Evolutionary conservation across 2,329 filamentous ascomycete species (phyloP), one percentile per base, ranked within the genome.

Genomic region (Pseudogymnoascus destructans): DNA sequence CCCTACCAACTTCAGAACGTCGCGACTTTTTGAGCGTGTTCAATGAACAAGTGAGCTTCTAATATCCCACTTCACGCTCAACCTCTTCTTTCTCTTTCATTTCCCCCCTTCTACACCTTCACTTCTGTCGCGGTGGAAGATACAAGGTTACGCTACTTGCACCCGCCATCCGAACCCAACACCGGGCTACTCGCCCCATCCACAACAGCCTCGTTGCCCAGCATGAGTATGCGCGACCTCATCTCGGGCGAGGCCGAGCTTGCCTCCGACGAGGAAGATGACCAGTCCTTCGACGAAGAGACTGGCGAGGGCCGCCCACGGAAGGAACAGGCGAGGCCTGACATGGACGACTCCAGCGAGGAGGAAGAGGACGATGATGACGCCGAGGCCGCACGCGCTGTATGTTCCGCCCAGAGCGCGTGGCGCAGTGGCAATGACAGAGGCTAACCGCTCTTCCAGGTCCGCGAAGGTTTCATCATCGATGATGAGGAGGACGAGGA

Each of bases 381-480:
- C 64, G 87, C 90, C 68, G 90, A 93, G 69, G 89, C 89, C 66
- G 85, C 83, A 63, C 81, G 83, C 65, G 85, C 83, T 71, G 87
- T 93, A 74, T 66, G 77, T 35, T 23, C 30, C 57, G 17, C 35
- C 17, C 38, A 33, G 54, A 38, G 46, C 49, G 36, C 46, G 36
- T 58, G 25, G 32, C 60, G 65, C 57, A 64, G 61, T 66, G 11
- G 67, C 57, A 21, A 17, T 32, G 13, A 30, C 5, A 42, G 17
- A 21, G 19, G 13, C 38, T 42, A 42, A 42, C 19, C 19, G 17
- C 17, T 42, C 35, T 9, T 9, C 21, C 66, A 95, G 90, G 81
- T 95, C 63, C 87, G 87, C 57, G 90, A 95, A 75, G 92, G 91
- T 23, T 98, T 97, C 73, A 96, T 98, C 64, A 89, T 95, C 63